phyloP scores from a whole-genome alignment of 202 grass and related monocot genomes.

The Dendrocalamus latiflorus region DNA sequence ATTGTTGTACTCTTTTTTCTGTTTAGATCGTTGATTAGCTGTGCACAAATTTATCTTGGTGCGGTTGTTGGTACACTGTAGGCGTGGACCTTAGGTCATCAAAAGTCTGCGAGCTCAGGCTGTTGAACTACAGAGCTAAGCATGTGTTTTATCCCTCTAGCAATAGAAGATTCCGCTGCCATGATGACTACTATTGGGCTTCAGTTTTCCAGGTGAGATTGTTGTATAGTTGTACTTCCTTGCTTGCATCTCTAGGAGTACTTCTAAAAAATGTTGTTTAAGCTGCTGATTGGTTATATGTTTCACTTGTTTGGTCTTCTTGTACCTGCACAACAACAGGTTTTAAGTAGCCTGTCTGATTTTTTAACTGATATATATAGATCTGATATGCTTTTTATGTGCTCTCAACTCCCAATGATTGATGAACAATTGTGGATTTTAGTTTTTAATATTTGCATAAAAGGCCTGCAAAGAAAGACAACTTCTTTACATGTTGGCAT shows the following conservation, averaged over 20 bases:
- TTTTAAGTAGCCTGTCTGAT: background rate
- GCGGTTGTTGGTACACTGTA: conserved; percentile 29
- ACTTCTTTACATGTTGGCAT: background rate
- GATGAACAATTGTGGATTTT: background rate
- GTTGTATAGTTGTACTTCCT: background rate
- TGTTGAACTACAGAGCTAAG: conserved; percentile 91
- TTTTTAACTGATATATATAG: background rate
- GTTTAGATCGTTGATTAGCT: background rate
- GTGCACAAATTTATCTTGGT: conserved; percentile 12
- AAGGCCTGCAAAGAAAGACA: background rate
- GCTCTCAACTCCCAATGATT: background rate
- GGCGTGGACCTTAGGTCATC: conserved; percentile 82
- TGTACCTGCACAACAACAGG: background rate
- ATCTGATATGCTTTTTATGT: conserved; percentile 7
- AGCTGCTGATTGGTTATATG: background rate
- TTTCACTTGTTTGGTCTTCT: background rate
- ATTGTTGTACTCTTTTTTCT: background rate
- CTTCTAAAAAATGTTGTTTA: background rate
- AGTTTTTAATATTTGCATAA: background rate
- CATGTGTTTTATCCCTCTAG: conserved; percentile 70
- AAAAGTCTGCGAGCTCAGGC: conserved; percentile 77
- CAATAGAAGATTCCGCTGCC: conserved; percentile 70
- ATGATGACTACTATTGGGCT: conserved; percentile 96
- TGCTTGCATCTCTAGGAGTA: conserved; percentile 5
- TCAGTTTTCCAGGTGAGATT: conserved; percentile 82